These are phyloP conservation scores for Lichenothelia convexa DNA, from an alignment of 495 filamentous ascomycete genomes.

Conservation along the genomic window DNA sequence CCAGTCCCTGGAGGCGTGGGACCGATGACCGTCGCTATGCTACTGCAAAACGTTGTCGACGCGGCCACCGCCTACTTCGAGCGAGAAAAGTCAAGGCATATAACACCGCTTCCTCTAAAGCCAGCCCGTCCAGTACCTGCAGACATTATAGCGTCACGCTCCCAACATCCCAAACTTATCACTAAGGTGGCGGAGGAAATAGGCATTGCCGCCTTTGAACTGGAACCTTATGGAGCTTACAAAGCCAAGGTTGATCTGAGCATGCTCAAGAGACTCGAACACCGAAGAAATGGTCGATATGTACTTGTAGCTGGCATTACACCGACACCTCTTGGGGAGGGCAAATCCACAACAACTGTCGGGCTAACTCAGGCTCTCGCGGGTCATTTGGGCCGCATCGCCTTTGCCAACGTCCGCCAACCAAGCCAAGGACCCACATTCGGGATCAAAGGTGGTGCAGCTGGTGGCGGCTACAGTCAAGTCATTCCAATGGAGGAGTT, in stretches of 20 bases:
- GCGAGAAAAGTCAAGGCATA: constrained; percentile 53
- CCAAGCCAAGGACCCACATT: constrained; percentile 96
- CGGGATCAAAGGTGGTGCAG: constrained; percentile 95
- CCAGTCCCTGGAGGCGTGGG: constrained; percentile 94
- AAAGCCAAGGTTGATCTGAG: constrained; percentile 86
- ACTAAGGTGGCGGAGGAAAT: constrained; percentile 68
- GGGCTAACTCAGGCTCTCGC: constrained; percentile 88
- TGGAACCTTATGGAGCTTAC: constrained; percentile 85
- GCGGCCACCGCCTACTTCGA: constrained; percentile 67
- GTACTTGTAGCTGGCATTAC: constrained; percentile 90
- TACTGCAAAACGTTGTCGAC: constrained; percentile 83
- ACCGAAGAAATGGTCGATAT: constrained; percentile 77
- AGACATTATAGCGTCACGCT: constrained; percentile 80
- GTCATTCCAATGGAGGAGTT: constrained; percentile 99
- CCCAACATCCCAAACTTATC: constrained; percentile 79
- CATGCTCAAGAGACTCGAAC: constrained; percentile 62
- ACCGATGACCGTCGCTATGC: constrained; percentile 96
- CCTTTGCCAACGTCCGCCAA: constrained; percentile 92
- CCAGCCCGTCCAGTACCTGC: constrained; percentile 64
- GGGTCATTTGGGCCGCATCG: constrained; percentile 67
- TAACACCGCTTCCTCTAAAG: constrained; percentile 62
- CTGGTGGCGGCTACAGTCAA: constrained; percentile 93
- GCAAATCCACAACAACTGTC: constrained; percentile 97
- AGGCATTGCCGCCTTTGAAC: constrained; percentile 65
- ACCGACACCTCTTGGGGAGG: constrained; percentile 91